These are phyloP conservation scores for Lachnellula willkommii DNA, from an alignment of 2,329 filamentous ascomycete species.

Conservation along the genomic window DNA sequence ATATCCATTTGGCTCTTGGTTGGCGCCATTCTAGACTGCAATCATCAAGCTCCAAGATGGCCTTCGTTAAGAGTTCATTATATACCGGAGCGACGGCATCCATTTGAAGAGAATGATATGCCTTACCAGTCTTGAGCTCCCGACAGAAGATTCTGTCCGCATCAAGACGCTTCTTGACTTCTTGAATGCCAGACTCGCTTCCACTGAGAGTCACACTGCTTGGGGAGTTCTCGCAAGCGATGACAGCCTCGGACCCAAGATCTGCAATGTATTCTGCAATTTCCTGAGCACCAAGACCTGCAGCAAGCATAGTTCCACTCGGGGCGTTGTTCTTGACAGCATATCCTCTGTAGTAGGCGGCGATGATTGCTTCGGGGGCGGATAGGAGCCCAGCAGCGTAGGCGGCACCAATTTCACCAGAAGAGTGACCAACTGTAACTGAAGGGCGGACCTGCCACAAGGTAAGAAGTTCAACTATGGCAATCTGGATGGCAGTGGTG, in stretches of 20 bases:
- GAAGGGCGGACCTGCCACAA: slow-evolving; percentile 36
- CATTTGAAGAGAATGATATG: slow-evolving; percentile 25
- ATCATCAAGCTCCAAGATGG: no score
- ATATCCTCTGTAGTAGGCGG: slow-evolving; percentile 39
- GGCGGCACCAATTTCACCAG: slow-evolving; percentile 42
- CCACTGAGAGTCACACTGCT: slow-evolving; percentile 24
- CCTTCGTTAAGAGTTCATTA: no score
- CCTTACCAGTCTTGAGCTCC: slow-evolving; percentile 18
- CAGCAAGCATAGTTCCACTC: slow-evolving; percentile 45
- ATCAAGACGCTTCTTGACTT: slow-evolving; percentile 3
- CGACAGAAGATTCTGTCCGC: slow-evolving; percentile 19
- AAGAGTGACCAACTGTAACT: slow-evolving; percentile 39
- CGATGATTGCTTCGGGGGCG: slow-evolving; percentile 31
- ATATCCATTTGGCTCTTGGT: neutral
- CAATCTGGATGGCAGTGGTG: slow-evolving; percentile 33
- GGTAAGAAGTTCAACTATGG: slow-evolving; percentile 35
- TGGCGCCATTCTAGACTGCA: neutral
- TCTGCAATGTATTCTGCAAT: slow-evolving; percentile 20
- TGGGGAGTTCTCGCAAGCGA: slow-evolving; percentile 30
- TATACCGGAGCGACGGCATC: no score
- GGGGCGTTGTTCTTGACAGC: neutral
- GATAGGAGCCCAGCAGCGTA: slow-evolving; percentile 35
- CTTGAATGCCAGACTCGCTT: slow-evolving; percentile 9
- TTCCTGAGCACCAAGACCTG: slow-evolving; percentile 28
- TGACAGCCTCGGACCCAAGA: slow-evolving; percentile 13